Base-by-base conservation (phyloP, 352 stramenopile species). In the Pythium aquatile region DNA sequence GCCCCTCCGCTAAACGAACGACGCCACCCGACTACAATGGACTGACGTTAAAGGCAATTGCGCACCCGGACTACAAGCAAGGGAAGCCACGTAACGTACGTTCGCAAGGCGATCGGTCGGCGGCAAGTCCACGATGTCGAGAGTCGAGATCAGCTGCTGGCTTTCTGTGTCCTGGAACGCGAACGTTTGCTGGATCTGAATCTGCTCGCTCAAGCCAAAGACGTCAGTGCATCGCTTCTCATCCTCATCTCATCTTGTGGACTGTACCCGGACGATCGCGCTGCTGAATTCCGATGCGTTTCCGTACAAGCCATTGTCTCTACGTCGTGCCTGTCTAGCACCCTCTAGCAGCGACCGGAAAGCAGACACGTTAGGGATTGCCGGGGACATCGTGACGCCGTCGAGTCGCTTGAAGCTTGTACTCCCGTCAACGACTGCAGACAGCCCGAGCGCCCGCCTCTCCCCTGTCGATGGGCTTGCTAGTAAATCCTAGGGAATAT, bases 121-220 rank as follows among this genome's bases (percentile, higher is more conserved):
- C 13, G 79, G 78, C 3, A 83, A 40, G 40, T 90, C 77, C 1
- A 85, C 60, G 2, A 88, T 20, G 20, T 83, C 69, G 5, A 88
- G 63, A 2, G 61, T 70, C 2, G 79, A 90, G 9, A 72, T 10
- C 28, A 86, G 58, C 28, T 82, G 72, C 60, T 86, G 76, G 8
- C 63, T 54, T 35, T 70, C 57, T 1, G 60, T 64, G 1, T 86
- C 70, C 5, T 66, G 67, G 11, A 79, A 74, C n/a, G 28, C 24
- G 16, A 82, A 78, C 2, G 51, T 65, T 59, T 90, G 81, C 20
- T 69, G 65, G n/a, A 85, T 55, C 7, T 75, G 68, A 9, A 87
- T 76, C 77, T 68, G 24, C 17, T 10, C 32, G 5, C 32, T 9
- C 30, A 20, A 51, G 2, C 11, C 30, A 30, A 20, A 48, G 17